These are phyloP conservation scores for Orbilia blumenaviensis DNA, from an alignment of 2,329 filamentous ascomycete species.

Conservation along the genomic window DNA sequence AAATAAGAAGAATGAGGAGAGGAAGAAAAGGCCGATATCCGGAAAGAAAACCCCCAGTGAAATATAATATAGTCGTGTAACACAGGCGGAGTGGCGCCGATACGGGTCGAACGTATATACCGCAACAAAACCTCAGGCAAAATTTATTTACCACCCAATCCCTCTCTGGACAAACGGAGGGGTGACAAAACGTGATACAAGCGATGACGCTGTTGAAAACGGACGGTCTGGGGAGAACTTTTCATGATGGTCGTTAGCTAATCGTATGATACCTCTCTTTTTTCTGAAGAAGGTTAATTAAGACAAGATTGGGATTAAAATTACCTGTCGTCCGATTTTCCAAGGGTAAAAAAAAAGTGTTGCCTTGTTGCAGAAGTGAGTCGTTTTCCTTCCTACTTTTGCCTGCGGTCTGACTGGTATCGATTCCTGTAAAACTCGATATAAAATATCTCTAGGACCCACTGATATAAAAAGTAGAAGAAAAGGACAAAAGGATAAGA, in stretches of 20 bases:
- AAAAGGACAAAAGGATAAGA: not conserved
- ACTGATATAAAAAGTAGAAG: not conserved
- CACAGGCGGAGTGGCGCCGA: not conserved
- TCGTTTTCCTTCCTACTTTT: constrained; percentile 1
- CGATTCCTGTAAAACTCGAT: not conserved
- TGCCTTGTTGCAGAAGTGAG: constrained; percentile 27
- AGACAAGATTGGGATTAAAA: not conserved
- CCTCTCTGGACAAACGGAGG: not conserved
- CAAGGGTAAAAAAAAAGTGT: not conserved
- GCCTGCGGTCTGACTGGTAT: not conserved
- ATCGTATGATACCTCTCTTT: constrained; percentile 11
- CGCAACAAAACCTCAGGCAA: no score
- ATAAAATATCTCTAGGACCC: not conserved
- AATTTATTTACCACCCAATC: no score
- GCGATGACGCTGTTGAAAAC: not conserved
- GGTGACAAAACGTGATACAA: not conserved
- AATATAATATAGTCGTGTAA: no score
- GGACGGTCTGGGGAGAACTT: not conserved
- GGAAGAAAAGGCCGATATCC: not conserved
- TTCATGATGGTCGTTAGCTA: constrained; percentile 12
- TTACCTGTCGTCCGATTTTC: constrained; percentile 17
- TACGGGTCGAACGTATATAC: no score
- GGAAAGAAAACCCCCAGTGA: not conserved
- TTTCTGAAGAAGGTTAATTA: not conserved
- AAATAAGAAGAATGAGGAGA: no score